A percentile compares a stretch with the other conserved stretches of the same genome.
Conservation (phyloP, 768 basidiomycete species). For the Kwoniella mangroviensis region DNA sequence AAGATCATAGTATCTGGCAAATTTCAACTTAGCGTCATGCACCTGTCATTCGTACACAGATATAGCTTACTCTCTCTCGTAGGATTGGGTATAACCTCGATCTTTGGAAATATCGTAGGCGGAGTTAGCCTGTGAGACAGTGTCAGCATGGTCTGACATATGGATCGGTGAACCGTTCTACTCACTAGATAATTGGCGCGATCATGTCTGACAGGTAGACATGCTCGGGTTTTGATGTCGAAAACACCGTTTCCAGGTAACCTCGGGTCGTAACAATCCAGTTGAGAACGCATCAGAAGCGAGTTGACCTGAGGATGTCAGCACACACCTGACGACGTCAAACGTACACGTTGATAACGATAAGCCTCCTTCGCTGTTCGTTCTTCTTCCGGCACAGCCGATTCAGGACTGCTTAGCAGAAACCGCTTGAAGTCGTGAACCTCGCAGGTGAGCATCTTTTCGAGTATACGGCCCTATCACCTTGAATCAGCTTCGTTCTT, state of each 20-base stretch:
- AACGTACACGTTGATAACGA: slow-evolving; percentile 76
- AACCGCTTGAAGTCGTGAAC: slow-evolving; percentile 67
- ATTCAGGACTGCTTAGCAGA: slow-evolving; percentile 55
- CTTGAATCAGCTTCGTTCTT: neutral
- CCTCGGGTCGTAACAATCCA: slow-evolving; percentile 80
- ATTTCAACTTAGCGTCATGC: neutral
- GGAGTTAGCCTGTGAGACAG: slow-evolving; percentile 67
- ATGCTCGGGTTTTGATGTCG: slow-evolving; percentile 94
- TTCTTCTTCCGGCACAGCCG: slow-evolving; percentile 54
- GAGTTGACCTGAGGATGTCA: slow-evolving; percentile 10
- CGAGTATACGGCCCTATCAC: slow-evolving; percentile 80
- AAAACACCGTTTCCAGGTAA: slow-evolving; percentile 91
- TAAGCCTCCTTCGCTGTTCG: slow-evolving; percentile 69
- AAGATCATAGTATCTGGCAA: slow-evolving; percentile 75
- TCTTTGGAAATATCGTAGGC: slow-evolving; percentile 73
- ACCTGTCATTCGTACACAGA: neutral
- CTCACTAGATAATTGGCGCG: slow-evolving; percentile 76
- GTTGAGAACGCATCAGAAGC: slow-evolving; percentile 91
- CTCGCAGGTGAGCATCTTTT: slow-evolving; percentile 79
- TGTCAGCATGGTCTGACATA: slow-evolving; percentile 1
- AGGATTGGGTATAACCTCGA: slow-evolving; percentile 73
- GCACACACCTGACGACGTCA: neutral
- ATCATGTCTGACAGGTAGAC: slow-evolving; percentile 80
- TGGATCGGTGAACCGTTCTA: neutral
- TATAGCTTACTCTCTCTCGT: slow-evolving; percentile 71